Evolutionary conservation across 225 moss, liverwort and hornwort genomes (phyloP).

Genomic region (Neckera pumila): DNA sequence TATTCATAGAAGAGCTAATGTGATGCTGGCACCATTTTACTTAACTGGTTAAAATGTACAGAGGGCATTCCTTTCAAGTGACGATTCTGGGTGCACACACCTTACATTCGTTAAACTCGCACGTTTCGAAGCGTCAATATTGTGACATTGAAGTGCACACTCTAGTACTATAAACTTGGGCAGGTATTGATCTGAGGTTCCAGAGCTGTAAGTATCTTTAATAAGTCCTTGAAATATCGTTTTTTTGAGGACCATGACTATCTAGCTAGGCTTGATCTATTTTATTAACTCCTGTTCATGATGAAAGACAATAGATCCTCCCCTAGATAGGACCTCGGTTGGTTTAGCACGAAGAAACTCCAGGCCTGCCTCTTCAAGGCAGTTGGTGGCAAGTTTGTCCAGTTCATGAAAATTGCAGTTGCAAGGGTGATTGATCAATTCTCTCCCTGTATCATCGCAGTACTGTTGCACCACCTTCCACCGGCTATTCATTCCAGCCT

Average conservation of each 20-base stretch:
- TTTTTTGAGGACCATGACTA: not conserved
- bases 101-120: not conserved
- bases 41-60: too few relatives aligned
- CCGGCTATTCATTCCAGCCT: not conserved
- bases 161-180: not conserved
- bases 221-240: not conserved
- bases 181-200: not conserved
- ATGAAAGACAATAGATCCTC: not conserved
- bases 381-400: constrained; percentile 29
- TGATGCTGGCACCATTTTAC: not conserved
- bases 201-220: not conserved
- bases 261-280: not conserved
- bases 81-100: not conserved
- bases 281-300: not conserved
- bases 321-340: not conserved
- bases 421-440: not conserved
- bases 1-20: not conserved
- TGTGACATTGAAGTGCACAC: not conserved
- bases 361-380: constrained; percentile 1
- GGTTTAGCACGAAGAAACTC: constrained; percentile 9
- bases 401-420: not conserved
- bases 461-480: not conserved
- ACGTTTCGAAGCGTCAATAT: not conserved
- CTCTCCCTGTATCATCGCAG: not conserved
- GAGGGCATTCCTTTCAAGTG: not conserved